These are phyloP conservation scores for Paecilomyces sp. DNA, from an alignment of 2,329 filamentous ascomycete genomes.

Conservation along the genomic window DNA sequence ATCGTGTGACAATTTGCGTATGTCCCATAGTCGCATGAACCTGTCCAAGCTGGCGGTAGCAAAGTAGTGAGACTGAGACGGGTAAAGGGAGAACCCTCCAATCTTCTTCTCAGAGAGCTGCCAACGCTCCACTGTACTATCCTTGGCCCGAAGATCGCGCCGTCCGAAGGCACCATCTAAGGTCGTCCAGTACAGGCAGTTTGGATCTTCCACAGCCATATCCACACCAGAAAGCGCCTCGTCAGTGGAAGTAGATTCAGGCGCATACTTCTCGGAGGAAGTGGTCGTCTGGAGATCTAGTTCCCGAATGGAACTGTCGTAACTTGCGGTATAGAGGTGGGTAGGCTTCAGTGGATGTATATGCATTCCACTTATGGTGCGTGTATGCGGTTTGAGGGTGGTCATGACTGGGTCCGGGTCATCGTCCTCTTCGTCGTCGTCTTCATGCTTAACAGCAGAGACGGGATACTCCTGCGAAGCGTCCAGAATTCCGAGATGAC, in stretches of 20 bases:
- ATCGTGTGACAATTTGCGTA: slow-evolving; percentile 62
- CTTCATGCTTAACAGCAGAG: slow-evolving; percentile 39
- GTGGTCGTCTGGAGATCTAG: slow-evolving; percentile 75
- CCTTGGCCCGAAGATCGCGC: slow-evolving; percentile 62
- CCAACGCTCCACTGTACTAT: slow-evolving; percentile 59
- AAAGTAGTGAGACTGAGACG: slow-evolving; percentile 69
- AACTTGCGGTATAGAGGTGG: slow-evolving; percentile 75
- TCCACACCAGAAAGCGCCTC: slow-evolving; percentile 79
- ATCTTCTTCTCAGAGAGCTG: slow-evolving; percentile 86
- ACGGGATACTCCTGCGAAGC: slow-evolving; percentile 49
- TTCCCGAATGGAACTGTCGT: slow-evolving; percentile 85
- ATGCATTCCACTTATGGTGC: slow-evolving; percentile 80
- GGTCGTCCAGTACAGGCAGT: slow-evolving; percentile 80
- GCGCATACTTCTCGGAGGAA: slow-evolving; percentile 75
- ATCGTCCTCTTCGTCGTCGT: slow-evolving; percentile 60
- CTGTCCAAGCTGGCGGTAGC: slow-evolving; percentile 87
- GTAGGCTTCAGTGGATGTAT: slow-evolving; percentile 68
- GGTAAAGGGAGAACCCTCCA: slow-evolving; percentile 82
- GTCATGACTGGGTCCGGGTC: slow-evolving; percentile 70
- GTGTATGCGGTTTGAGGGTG: slow-evolving; percentile 80
- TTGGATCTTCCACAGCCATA: slow-evolving; percentile 62
- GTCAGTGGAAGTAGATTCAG: slow-evolving; percentile 61
- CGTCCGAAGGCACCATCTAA: slow-evolving; percentile 73
- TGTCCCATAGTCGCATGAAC: slow-evolving; percentile 85
- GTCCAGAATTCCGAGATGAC: slow-evolving; percentile 85